Base-by-base conservation (phyloP, 169 alveolate species). In the Eimeria praecox region DNA sequence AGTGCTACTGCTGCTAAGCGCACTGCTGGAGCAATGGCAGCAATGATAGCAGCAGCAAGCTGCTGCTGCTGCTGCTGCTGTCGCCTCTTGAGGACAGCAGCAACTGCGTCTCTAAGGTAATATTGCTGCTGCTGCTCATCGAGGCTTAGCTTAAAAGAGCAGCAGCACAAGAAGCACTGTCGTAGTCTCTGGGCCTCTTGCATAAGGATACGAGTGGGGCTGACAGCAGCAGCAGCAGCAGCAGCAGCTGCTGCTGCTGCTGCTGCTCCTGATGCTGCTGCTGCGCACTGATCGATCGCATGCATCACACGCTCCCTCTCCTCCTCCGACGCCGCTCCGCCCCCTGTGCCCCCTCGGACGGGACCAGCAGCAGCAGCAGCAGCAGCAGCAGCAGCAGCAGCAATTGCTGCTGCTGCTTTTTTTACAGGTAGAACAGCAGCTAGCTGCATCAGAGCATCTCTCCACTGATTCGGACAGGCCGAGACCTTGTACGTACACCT, bases 91-190 rank as follows among this genome's bases (percentile, higher is more conserved):
- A 80, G 90, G n/a, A 46, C 90, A 27, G 49, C 90, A 49, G 71
- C 90, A 30, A 80, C 69, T 6, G 90, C 69, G 14, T 46, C 90
- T 14, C n/a, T 66, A 22, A 80, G 90, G n/a, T 80, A 80, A 49
- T 80, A 80, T 69, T 80, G 90, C 90, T 80, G 90, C 90, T 80
- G 90, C 90, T 80, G 90, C 71, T 80, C 90, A 24, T 80, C 90
- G 2, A 80, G 66, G 44, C 69, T 42, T 2, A 80, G 71, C 66
- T 44, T 30, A 30, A 80, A 46, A 9, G 71, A 42, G 27, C 90
- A 80, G 64, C 90, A 6, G 69, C 90, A 80, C 22, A 80, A n/a
- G 42, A 46, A 80, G 71, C 90, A 80, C 10, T 52, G 71, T 24
- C 69, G 16, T 30, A 80, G 38, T 52, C 69, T 80, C 90, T 80